A percentile compares a stretch with the other conserved stretches of the same genome.
phyloP scores from a whole-genome alignment of 2,329 filamentous ascomycete genomes.

The Simplicillium aogashimaense region DNA sequence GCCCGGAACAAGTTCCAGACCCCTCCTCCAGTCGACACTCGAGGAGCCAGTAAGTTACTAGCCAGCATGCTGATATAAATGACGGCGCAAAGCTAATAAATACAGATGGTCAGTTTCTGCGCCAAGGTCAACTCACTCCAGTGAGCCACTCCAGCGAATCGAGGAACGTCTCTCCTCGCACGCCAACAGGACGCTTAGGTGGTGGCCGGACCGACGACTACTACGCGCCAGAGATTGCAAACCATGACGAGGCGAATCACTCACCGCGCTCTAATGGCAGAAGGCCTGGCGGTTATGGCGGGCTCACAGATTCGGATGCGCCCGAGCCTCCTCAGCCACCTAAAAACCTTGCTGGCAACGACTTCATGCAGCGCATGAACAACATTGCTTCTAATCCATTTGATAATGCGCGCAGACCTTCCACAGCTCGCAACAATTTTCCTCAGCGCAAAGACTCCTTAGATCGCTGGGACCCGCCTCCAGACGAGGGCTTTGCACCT shows the following conservation, averaged over 20 bases:
- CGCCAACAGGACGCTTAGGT: conserved; percentile 35
- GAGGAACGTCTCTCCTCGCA: conserved; percentile 53
- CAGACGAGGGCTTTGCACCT: conserved; percentile 9
- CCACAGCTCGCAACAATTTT: conserved; percentile 22
- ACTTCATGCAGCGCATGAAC: conserved; percentile 52
- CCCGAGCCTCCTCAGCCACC: conserved; percentile 34
- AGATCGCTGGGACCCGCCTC: conserved; percentile 10
- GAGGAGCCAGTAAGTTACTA: conserved; percentile 37
- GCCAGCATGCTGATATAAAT: background rate
- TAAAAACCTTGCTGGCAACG: conserved; percentile 28
- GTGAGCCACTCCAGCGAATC: conserved; percentile 51
- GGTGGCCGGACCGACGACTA: conserved; percentile 33
- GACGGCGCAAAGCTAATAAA: conserved; percentile 12
- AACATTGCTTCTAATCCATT: conserved; percentile 59
- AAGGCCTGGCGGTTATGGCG: conserved; percentile 40
- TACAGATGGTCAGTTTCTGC: conserved; percentile 43
- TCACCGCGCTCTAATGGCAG: conserved; percentile 22
- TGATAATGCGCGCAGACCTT: conserved; percentile 32
- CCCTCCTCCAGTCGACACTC: conserved; percentile 40
- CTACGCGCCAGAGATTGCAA: conserved; percentile 34
- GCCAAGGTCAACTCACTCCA: conserved; percentile 51
- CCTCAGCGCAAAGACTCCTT: conserved; percentile 18
- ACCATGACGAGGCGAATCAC: conserved; percentile 28
- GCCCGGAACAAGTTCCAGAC: conserved; percentile 25
- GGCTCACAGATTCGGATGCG: conserved; percentile 27